Evolutionary conservation across 2,329 filamentous ascomycete genomes (phyloP), one percentile per base, ranked within the genome.

Genomic region (Xylariaceae sp.): DNA sequence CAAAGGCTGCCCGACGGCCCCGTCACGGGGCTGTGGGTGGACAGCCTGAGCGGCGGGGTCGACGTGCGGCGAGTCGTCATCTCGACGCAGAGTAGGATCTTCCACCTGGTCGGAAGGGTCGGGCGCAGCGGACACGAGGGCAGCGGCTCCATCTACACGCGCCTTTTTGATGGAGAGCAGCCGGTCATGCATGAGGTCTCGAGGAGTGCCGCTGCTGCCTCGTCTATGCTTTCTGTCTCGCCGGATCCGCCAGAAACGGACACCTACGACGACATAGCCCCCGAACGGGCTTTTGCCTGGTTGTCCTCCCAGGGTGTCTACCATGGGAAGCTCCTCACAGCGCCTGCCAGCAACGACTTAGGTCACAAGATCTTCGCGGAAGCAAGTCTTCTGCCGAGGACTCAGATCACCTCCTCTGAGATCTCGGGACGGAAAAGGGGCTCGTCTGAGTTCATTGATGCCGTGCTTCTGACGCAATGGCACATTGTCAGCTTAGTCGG

Each of bases 381-480:
- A 34, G 80, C 88, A 2, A 92, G 81, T 57, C 69, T 94, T 62
- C 63, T 95, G 33, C 66, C 83, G 12, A 77, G 76, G 50, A 75
- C 84, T 1, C 78, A 87, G 37, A 73, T 96, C 26, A 76, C 84
- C 2, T 70, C 76, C 3, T 69, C 77, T 1, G 80, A 88, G 40
- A 72, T 74, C 7, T 64, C 76, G 2, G 73, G 74, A 40, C 80
- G 80, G 16, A 75, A 71, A 41, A 81, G 77, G 40, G 60, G 79
- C 22, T 69, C 77, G 0, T 72, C 83, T 33, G 86, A 93, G 39
- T 70, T 76, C 1, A 80, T 95, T 24, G 77, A 80, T 25, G 85
- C 85, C 1, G 80, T 94, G 56, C 79, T 83, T 0, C 65, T 98
- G 43, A 94, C 89, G 5, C 88, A 94, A 52, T 98, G 92, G 83